Evolutionary conservation across 805 yeast species (phyloP).

Genomic region (Metschnikowia henanensis): DNA sequence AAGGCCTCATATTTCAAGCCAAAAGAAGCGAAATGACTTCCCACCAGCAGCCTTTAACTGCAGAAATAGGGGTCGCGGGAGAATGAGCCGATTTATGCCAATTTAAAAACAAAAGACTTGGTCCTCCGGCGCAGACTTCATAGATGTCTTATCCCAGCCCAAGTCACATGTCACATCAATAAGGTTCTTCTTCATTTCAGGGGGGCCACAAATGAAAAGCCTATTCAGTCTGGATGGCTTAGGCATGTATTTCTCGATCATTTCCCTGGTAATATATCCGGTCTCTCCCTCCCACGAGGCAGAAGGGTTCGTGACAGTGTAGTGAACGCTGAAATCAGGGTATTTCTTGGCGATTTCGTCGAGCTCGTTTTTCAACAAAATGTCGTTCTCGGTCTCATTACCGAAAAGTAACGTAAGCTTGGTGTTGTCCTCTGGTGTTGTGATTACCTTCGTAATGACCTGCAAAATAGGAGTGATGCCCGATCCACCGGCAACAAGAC

Average conservation of each 20-base stretch:
- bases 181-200: slow-evolving; percentile 59
- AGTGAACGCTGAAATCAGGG: slow-evolving; percentile 61
- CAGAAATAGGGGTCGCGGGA: not conserved
- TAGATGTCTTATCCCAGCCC: slow-evolving; percentile 57
- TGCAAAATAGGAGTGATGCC: slow-evolving; percentile 91
- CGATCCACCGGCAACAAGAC: slow-evolving; percentile 81
- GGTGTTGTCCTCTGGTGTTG: slow-evolving; percentile 66
- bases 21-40: not conserved
- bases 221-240: slow-evolving; percentile 47
- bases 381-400: slow-evolving; percentile 76
- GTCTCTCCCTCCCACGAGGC: slow-evolving; percentile 53
- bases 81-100: not conserved
- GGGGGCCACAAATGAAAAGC: slow-evolving; percentile 74
- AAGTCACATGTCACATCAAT: slow-evolving; percentile 51
- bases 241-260: slow-evolving; percentile 56
- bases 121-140: slow-evolving; percentile 48
- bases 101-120: slow-evolving; percentile 57
- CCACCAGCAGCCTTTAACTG: slow-evolving; percentile 2
- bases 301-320: slow-evolving; percentile 55
- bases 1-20: not conserved
- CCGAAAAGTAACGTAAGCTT: slow-evolving; percentile 64
- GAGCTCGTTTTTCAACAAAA: slow-evolving; percentile 66
- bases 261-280: slow-evolving; percentile 62
- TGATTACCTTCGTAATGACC: slow-evolving; percentile 67
- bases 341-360: slow-evolving; percentile 66